Conservation (phyloP, 2,329 filamentous ascomycete genomes). For the Exophiala bonariae region DNA sequence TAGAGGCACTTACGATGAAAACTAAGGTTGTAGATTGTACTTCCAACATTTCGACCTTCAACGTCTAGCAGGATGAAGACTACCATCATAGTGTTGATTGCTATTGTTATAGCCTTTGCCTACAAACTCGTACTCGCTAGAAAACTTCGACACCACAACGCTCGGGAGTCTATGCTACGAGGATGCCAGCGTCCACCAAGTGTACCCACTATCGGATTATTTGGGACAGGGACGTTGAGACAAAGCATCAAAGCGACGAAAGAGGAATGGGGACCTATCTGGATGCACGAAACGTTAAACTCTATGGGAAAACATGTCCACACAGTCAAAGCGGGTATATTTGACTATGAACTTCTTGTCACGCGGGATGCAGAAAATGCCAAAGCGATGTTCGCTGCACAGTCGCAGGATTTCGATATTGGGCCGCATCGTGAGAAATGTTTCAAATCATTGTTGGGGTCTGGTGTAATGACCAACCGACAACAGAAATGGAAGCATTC, state of each 20-base stretch:
- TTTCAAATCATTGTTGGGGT: conserved; percentile 35
- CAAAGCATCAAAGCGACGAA: conserved; percentile 37
- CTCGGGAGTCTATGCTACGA: too few relatives aligned
- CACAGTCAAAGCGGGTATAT: conserved; percentile 37
- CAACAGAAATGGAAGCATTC: conserved; percentile 74
- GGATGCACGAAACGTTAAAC: conserved; percentile 34
- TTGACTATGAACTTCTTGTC: conserved; percentile 39
- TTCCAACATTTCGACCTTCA: too few relatives aligned
- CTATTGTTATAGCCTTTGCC: too few relatives aligned
- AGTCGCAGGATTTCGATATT: conserved; percentile 81
- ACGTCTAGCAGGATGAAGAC: too few relatives aligned
- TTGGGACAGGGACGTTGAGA: conserved; percentile 33
- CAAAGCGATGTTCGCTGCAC: conserved; percentile 70
- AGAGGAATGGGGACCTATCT: conserved; percentile 37
- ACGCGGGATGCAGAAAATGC: conserved; percentile 57
- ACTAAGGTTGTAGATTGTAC: too few relatives aligned
- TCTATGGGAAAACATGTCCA: conserved; percentile 31
- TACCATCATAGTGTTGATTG: too few relatives aligned
- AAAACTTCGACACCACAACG: too few relatives aligned
- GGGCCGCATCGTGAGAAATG: conserved; percentile 71
- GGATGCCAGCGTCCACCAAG: too few relatives aligned
- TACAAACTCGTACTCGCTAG: too few relatives aligned
- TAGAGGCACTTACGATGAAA: too few relatives aligned
- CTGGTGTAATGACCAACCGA: conserved; percentile 66
- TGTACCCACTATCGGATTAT: too few relatives aligned